Evolutionary conservation across 2,329 filamentous ascomycete genomes (phyloP).

Genomic region (Fusarium devonianum): DNA sequence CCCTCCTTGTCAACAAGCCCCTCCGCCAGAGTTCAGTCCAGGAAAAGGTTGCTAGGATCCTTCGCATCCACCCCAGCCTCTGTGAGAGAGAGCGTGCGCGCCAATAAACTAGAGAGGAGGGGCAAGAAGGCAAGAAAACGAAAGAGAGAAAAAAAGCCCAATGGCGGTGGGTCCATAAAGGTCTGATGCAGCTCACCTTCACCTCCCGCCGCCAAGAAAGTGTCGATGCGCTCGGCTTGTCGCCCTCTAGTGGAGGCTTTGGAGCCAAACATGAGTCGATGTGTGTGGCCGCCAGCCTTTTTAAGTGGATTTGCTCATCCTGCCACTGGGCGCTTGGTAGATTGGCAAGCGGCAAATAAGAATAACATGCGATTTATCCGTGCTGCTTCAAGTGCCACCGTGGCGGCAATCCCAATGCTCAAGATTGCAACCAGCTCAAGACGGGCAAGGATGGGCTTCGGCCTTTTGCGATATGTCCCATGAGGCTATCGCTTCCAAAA

Average conservation of each 20-base stretch:
- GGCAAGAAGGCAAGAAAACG: constrained; percentile 30
- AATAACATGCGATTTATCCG: constrained; percentile 1
- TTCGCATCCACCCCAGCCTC: constrained; percentile 18
- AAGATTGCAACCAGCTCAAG: constrained; percentile 2
- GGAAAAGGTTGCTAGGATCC: constrained; percentile 24
- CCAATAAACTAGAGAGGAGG: constrained; percentile 25
- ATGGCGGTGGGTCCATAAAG: constrained; percentile 32
- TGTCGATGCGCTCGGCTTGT: constrained; percentile 12
- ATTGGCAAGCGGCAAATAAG: constrained; percentile 17
- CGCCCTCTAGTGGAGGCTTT: constrained; percentile 12
- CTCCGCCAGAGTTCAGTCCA: constrained; percentile 28
- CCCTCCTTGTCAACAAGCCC: constrained; percentile 34
- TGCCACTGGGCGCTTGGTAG: constrained; percentile 21
- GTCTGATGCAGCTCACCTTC: constrained; percentile 35
- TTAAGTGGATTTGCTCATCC: constrained; percentile 2
- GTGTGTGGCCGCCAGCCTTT: constrained; percentile 20
- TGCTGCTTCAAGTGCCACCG: not conserved
- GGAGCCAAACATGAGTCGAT: constrained; percentile 16
- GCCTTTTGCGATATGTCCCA: constrained; percentile 6
- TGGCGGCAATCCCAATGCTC: constrained; percentile 7
- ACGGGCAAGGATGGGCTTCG: constrained; percentile 5
- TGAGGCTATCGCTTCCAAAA: constrained; percentile 2
- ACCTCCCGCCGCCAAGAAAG: constrained; percentile 11
- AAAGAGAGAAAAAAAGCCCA: too few relatives aligned
- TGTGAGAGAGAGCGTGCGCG: constrained; percentile 16